Conservation (phyloP, 495 filamentous ascomycete genomes). For the Penicillium goetzii region DNA sequence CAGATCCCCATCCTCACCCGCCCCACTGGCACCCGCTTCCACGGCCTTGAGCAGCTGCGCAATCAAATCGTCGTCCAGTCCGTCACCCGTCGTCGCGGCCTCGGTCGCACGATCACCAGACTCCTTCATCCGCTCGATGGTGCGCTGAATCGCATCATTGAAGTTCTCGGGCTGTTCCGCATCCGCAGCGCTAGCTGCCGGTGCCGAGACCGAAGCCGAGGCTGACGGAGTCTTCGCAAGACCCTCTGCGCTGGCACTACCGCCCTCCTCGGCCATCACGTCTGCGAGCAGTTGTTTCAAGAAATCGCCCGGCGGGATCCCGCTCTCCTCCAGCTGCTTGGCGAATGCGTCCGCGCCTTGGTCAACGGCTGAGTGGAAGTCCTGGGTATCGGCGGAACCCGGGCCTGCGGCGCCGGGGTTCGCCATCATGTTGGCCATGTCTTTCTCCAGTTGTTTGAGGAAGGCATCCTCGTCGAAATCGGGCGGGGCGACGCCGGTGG, state of each 20-base stretch:
- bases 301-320: slow-evolving; percentile 72
- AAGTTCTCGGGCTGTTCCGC: slow-evolving; percentile 61
- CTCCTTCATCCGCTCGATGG: slow-evolving; percentile 91
- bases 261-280: slow-evolving; percentile 77
- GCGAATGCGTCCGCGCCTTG: slow-evolving; percentile 61
- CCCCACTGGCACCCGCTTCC: slow-evolving; percentile 61
- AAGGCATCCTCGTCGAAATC: slow-evolving; percentile 65
- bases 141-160: slow-evolving; percentile 85
- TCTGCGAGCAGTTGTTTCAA: slow-evolving; percentile 78
- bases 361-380: slow-evolving; percentile 37
- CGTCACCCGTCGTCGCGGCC: slow-evolving; percentile 65
- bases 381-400: slow-evolving; percentile 17
- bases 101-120: slow-evolving; percentile 81
- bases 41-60: slow-evolving; percentile 84
- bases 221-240: slow-evolving; percentile 15
- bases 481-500: slow-evolving; percentile 24
- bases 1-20: slow-evolving; percentile 80
- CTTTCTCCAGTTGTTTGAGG: slow-evolving; percentile 77
- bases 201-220: slow-evolving; percentile 14
- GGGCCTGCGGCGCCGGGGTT: slow-evolving; percentile 34
- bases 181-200: slow-evolving; percentile 24
- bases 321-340: slow-evolving; percentile 78
- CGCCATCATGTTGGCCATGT: slow-evolving; percentile 81
- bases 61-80: slow-evolving; percentile 75
- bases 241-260: slow-evolving; percentile 18